These are phyloP conservation scores for Dothideomycetes sp. DNA, from an alignment of 2,329 filamentous ascomycete species.

Conservation along the genomic window DNA sequence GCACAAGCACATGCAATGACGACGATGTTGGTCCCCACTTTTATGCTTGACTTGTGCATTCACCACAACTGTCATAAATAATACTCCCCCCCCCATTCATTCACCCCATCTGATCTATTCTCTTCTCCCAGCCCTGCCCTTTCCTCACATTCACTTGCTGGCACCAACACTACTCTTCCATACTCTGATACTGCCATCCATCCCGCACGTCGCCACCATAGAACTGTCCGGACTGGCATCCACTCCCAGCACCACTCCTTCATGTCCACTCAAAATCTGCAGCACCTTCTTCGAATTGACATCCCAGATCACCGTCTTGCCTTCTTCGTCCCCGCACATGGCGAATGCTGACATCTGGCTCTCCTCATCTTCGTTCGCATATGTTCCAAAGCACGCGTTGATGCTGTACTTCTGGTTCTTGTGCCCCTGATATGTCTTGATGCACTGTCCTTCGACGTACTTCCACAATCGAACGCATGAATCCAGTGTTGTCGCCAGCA, in stretches of 20 bases:
- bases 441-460: slow-evolving; percentile 80
- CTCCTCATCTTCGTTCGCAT: slow-evolving; percentile 27
- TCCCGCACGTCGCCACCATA: slow-evolving; percentile 52
- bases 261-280: slow-evolving; percentile 53
- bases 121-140: neutral
- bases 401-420: slow-evolving; percentile 75
- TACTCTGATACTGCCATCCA: slow-evolving; percentile 53
- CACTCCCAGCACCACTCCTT: slow-evolving; percentile 51
- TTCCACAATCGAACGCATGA: slow-evolving; percentile 88
- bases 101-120: neutral
- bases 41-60: neutral
- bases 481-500: slow-evolving; percentile 87
- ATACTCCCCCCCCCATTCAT: neutral
- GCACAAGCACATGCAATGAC: slow-evolving; percentile 10
- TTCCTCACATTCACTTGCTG: neutral
- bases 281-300: slow-evolving; percentile 75
- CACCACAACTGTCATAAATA: neutral
- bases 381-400: slow-evolving; percentile 71
- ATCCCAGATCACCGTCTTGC: slow-evolving; percentile 80
- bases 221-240: slow-evolving; percentile 47
- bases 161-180: slow-evolving; percentile 44
- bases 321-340: slow-evolving; percentile 79
- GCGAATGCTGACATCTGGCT: slow-evolving; percentile 50
- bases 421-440: slow-evolving; percentile 97
- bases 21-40: neutral